Conservation (phyloP, 305 asterid genomes). For the Rubia tinctorum region DNA sequence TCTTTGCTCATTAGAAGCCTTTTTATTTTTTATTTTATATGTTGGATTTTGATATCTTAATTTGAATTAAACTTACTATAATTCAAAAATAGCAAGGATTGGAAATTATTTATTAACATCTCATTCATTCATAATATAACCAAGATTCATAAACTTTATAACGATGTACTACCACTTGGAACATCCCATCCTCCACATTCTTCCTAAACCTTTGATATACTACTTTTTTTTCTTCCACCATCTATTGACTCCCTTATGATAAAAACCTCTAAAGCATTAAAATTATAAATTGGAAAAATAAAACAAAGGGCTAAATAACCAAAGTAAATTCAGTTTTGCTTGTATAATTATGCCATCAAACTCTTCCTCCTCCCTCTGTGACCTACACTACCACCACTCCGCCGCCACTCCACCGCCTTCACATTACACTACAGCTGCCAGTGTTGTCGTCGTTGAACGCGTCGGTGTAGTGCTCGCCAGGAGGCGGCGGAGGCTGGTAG, state of each 20-base stretch:
- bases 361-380: constrained; percentile 21
- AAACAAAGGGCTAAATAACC: constrained; percentile 3
- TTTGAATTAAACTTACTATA: too few relatives aligned
- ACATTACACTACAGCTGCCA: constrained; percentile 68
- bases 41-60: too few relatives aligned
- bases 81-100: not conserved
- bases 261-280: constrained; percentile 42
- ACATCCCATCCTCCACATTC: constrained; percentile 21
- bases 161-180: constrained; percentile 12
- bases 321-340: not conserved
- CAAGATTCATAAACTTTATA: not conserved
- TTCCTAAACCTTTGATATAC: constrained; percentile 39
- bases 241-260: constrained; percentile 18
- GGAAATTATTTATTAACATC: constrained; percentile 33
- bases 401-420: constrained; percentile 19
- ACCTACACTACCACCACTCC: not conserved
- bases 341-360: constrained; percentile 15
- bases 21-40: too few relatives aligned
- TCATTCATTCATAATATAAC: constrained; percentile 23
- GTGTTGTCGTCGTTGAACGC: constrained; percentile 74
- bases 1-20: too few relatives aligned
- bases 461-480: constrained; percentile 52
- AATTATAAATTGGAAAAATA: not conserved
- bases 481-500: constrained; percentile 59
- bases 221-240: constrained; percentile 19